Percentiles rank a stretch among this genome's conserved stretches.
Conservation (phyloP, 148 eudicot genomes). For the Rhododendron molle region DNA sequence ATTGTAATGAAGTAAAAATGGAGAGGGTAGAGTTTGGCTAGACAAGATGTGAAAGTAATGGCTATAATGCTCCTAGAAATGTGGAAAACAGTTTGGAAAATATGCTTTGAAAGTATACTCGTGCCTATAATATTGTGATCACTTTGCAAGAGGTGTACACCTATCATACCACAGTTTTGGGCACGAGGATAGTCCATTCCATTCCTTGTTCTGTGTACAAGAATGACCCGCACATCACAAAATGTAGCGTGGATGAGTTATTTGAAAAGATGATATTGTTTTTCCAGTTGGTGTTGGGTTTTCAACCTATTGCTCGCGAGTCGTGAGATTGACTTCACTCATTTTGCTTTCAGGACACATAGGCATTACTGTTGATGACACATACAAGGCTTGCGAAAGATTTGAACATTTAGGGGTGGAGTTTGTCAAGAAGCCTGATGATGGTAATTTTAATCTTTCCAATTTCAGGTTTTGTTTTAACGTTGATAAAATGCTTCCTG, state of each 20-base stretch:
- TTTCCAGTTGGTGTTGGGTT: neutral
- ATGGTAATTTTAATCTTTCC: constrained; percentile 40
- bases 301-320: neutral
- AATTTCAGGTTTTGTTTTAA: neutral
- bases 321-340: constrained; percentile 2
- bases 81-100: neutral
- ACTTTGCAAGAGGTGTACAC: neutral
- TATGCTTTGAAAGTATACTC: neutral
- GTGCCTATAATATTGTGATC: neutral
- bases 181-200: neutral
- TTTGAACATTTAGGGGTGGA: constrained; percentile 72
- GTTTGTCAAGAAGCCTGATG: constrained; percentile 86
- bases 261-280: neutral
- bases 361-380: constrained; percentile 91
- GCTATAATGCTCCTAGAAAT: neutral
- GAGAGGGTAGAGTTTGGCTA: neutral
- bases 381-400: constrained; percentile 83
- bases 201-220: neutral
- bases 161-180: neutral
- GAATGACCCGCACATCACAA: neutral
- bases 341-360: constrained; percentile 67
- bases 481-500: neutral
- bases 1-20: neutral
- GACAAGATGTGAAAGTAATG: neutral
- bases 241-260: neutral